Percentiles rank a stretch among this genome's conserved stretches.
These are phyloP conservation scores for Sequoia sempervirens DNA, from an alignment of 75 land plant genomes.

Conservation along the genomic window DNA sequence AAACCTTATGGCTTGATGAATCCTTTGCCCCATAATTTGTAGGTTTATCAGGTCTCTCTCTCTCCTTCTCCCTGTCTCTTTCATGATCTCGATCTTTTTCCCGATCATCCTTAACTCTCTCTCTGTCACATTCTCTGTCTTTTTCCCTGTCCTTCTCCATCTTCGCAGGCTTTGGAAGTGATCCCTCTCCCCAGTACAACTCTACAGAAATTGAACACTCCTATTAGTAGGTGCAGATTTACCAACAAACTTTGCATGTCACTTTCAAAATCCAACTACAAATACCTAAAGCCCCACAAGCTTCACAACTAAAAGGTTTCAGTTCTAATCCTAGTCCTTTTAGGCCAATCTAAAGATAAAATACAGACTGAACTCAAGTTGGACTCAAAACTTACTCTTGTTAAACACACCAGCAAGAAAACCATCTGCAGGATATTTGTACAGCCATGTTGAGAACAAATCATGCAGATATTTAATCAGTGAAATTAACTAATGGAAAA, in stretches of 20 bases:
- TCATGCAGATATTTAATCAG: background rate
- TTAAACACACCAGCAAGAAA: slow-evolving; percentile 68
- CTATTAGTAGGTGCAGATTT: background rate
- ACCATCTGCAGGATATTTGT: slow-evolving; percentile 54
- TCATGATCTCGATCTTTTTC: slow-evolving; percentile 58
- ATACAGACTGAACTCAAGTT: background rate
- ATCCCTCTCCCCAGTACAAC: slow-evolving; percentile 44
- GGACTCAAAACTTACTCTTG: slow-evolving; percentile 44
- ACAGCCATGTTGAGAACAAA: background rate
- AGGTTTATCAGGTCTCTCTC: slow-evolving; percentile 51
- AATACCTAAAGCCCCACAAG: background rate
- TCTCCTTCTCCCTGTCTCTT: slow-evolving; percentile 47
- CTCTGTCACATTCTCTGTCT: slow-evolving; percentile 42
- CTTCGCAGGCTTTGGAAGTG: slow-evolving; percentile 45
- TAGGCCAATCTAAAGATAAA: slow-evolving; percentile 2
- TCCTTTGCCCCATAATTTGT: slow-evolving; percentile 35
- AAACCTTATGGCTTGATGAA: slow-evolving; percentile 38
- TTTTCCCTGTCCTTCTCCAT: slow-evolving; percentile 60
- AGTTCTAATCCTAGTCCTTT: background rate
- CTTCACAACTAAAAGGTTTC: background rate
- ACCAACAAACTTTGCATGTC: background rate
- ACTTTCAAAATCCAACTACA: background rate
- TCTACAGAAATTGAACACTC: slow-evolving; percentile 16
- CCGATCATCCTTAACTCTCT: slow-evolving; percentile 27
- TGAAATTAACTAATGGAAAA: background rate